These are phyloP conservation scores for Eucalyptus erythrocorys DNA, from an alignment of 345 rosid species.

Conservation along the genomic window DNA sequence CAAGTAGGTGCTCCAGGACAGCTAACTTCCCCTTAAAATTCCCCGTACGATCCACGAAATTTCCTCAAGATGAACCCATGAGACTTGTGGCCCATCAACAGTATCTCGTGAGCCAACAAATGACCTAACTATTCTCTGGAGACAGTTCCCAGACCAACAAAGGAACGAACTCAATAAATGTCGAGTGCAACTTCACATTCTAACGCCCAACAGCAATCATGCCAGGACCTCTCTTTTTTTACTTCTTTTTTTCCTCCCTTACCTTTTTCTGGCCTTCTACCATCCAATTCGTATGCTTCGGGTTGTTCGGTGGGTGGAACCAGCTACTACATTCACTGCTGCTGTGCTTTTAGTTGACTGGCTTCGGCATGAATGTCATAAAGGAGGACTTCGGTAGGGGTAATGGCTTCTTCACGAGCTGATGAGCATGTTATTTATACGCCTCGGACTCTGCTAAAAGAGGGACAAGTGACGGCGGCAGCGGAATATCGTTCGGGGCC, in stretches of 20 bases:
- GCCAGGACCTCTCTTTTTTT: background rate
- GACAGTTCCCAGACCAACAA: background rate
- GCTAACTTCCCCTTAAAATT: background rate
- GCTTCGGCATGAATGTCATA: slow-evolving; percentile 24
- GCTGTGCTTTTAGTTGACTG: slow-evolving; percentile 21
- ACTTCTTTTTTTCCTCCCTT: background rate
- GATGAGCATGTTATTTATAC: background rate
- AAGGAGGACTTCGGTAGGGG: background rate
- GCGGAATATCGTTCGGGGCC: background rate
- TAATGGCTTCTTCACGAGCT: background rate
- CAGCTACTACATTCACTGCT: slow-evolving; percentile 13
- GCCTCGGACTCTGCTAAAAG: background rate
- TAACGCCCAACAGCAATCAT: background rate
- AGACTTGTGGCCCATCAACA: slow-evolving; percentile 1
- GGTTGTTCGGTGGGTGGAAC: slow-evolving; percentile 11
- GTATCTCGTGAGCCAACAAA: slow-evolving; percentile 29
- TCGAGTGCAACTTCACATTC: background rate
- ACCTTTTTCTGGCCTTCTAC: background rate
- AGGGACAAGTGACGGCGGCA: background rate
- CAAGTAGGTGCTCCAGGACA: background rate
- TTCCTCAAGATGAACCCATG: background rate
- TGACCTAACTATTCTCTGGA: background rate
- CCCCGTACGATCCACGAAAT: background rate
- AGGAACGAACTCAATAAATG: slow-evolving; percentile 12
- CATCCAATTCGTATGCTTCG: background rate